Percentiles rank a stretch among this genome's conserved stretches.
These are phyloP conservation scores for Arthrinium phaeospermum DNA, from an alignment of 2,329 filamentous ascomycete genomes.

Conservation along the genomic window DNA sequence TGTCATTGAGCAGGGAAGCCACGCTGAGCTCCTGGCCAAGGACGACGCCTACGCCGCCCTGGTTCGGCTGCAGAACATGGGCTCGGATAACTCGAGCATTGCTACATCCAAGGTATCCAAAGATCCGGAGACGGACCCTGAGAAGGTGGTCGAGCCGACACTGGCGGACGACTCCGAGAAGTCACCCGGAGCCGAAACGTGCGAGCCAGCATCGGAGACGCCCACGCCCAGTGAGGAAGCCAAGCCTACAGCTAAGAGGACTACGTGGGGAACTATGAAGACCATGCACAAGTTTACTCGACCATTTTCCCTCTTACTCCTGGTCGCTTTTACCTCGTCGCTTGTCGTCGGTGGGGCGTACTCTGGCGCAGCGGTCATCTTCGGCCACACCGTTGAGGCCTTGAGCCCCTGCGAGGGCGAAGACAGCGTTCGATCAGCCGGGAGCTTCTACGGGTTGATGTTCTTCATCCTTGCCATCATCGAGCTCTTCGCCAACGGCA, in stretches of 20 bases:
- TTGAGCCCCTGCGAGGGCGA: slow-evolving; percentile 55
- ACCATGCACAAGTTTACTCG: slow-evolving; percentile 44
- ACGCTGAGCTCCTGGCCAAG: slow-evolving; percentile 59
- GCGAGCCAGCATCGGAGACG: slow-evolving; percentile 9
- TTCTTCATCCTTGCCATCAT: slow-evolving; percentile 58
- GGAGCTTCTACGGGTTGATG: slow-evolving; percentile 46
- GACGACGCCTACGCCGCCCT: slow-evolving; percentile 39
- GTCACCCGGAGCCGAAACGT: slow-evolving; percentile 15
- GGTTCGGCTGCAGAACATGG: slow-evolving; percentile 39
- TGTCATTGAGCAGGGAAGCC: slow-evolving; percentile 66
- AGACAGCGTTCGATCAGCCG: slow-evolving; percentile 41
- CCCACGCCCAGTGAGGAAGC: slow-evolving; percentile 22
- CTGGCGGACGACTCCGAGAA: slow-evolving; percentile 24
- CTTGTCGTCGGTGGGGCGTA: slow-evolving; percentile 62
- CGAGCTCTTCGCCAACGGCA: slow-evolving; percentile 66
- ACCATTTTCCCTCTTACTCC: slow-evolving; percentile 45
- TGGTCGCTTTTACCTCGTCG: slow-evolving; percentile 48
- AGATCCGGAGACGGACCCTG: slow-evolving; percentile 44
- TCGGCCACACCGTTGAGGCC: slow-evolving; percentile 55
- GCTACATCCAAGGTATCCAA: slow-evolving; percentile 36
- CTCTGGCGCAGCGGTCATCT: slow-evolving; percentile 60
- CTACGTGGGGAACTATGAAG: slow-evolving; percentile 46
- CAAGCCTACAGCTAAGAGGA: slow-evolving; percentile 27
- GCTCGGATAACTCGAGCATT: slow-evolving; percentile 41
- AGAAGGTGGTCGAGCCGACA: slow-evolving; percentile 37